Evolutionary conservation across 257 asterid species (phyloP).

Genomic region (Solanum pimpinellifolium): DNA sequence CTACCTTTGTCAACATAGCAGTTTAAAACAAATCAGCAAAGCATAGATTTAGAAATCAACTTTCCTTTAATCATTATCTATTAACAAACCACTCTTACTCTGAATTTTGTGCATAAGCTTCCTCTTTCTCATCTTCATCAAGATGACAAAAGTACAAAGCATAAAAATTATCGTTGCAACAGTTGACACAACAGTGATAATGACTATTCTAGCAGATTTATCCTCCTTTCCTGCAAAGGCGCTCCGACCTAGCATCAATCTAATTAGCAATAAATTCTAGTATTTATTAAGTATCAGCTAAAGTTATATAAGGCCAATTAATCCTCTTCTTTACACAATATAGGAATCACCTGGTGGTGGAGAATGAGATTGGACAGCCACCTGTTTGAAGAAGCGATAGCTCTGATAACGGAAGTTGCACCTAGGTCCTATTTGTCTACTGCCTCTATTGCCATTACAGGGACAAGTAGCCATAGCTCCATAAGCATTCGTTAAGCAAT

Average conservation of each 20-base stretch:
- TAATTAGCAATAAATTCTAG: neutral
- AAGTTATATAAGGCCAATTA: neutral
- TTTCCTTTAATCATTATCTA: neutral
- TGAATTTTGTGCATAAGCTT: neutral
- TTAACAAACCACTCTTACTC: neutral
- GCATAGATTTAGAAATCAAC: neutral
- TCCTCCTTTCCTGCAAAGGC: neutral
- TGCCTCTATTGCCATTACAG: neutral
- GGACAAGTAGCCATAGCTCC: neutral
- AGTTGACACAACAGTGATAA: neutral
- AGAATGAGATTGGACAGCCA: neutral
- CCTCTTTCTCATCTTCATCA: neutral
- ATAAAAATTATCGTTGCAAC: neutral
- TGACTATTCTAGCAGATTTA: neutral
- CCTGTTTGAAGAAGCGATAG: neutral
- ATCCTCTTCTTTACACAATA: neutral
- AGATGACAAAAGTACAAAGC: neutral
- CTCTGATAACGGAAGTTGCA: slow-evolving; percentile 6
- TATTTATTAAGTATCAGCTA: too few relatives aligned
- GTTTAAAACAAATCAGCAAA: neutral
- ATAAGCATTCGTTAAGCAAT: slow-evolving; percentile 1
- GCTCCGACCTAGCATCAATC: neutral
- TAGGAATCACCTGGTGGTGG: neutral
- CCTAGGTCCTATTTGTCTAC: neutral
- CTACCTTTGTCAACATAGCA: neutral